Evolutionary conservation across 2,329 filamentous ascomycete species (phyloP), one percentile per base, ranked within the genome.

Genomic region (Talaromyces rugulosus): DNA sequence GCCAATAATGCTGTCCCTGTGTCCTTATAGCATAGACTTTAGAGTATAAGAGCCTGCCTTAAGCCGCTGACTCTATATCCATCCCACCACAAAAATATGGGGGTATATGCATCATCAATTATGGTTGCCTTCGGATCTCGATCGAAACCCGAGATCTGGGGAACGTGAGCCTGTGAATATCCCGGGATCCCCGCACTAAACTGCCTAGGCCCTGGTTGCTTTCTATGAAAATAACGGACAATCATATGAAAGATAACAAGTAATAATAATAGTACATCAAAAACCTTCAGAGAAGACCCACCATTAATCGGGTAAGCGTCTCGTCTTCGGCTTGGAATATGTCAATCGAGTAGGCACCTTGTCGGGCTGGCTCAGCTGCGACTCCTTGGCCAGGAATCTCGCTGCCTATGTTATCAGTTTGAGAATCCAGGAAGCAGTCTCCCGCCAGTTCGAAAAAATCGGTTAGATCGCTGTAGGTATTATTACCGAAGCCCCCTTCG

Each of bases 391-490:
- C 59, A 1, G 59, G 12, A 28, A 1, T 52, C 52, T 8, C 51
- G 54, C 9, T 62, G 59, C 33, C 62, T 42, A 30, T 62, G 34
- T 2, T 69, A 9, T 7, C 42, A 2, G 50, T 65, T 57, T 72
- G 71, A 44, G 73, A 72, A 18, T 74, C 75, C 3, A 75, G 58
- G 51, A 64, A 63, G 31, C 76, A 80, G 0, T 80, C 82, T 0
- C 85, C 85, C 0, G 84, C 85, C 59, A 85, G 82, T 66, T 87
- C 85, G 63, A 87, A 87, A 63, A 87, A 74, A 63, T 78, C 85
- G 5, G 84, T 86, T 51, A 87, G 69, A 66, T 87, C 85, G 62
- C 83, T 73, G 40, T 76, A 75, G 28, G 64, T 66, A 31, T 71
- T 71, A 7, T 28, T 51, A 4, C 27, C 60, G 27, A 44, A 44